Base-by-base conservation (phyloP, 2,329 filamentous ascomycete genomes). In the Penicillium sp. region DNA sequence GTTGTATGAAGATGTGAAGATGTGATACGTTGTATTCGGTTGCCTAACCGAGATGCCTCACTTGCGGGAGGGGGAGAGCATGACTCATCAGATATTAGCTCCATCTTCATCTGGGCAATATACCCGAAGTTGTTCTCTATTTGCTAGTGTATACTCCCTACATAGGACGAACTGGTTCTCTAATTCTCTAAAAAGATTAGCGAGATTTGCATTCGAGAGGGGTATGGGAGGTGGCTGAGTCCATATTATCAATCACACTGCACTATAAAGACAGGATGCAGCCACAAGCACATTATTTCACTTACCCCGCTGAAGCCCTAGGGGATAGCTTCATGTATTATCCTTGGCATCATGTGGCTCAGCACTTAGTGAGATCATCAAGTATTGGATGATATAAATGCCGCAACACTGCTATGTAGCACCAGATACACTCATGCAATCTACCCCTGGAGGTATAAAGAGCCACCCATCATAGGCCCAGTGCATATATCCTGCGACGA, bases 311-410 rank as follows among this genome's bases (percentile, higher is more conserved):
- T 26, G 37, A 12, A 26, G 16, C 3, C 16, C 33, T 16, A 36
- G 36, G 22, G 28, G 16, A 50, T 33, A 45, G 33, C 53, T 36
- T 55, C 53, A 50, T 16, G 19, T 38, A 45, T 5, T n/a, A 30
- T 38, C 30, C 47, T 55, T 51, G 47, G 53, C 41, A 52, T 46
- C 5, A 25, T 49, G 46, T 55, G 53, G 53, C 53, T 45, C 47
- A 51, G 53, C 26, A 6, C 17, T 26, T 5, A 17, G 35, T 53
- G 37, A 43, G 30, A 55, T 55, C 35, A 45, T 51, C 25, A 16
- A 41, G 28, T 10, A 55, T 40, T 51, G 40, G 47, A n/a, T 11
- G 9, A 14, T n/a, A 33, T 33, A 55, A 55, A 55, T 55, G 16
- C 53, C 53, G 47, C 53, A 53, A 19, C 19, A 53, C 5, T 47